Evolutionary conservation across 2,329 filamentous ascomycete genomes (phyloP).

Genomic region (Mycocentrospora acerina): DNA sequence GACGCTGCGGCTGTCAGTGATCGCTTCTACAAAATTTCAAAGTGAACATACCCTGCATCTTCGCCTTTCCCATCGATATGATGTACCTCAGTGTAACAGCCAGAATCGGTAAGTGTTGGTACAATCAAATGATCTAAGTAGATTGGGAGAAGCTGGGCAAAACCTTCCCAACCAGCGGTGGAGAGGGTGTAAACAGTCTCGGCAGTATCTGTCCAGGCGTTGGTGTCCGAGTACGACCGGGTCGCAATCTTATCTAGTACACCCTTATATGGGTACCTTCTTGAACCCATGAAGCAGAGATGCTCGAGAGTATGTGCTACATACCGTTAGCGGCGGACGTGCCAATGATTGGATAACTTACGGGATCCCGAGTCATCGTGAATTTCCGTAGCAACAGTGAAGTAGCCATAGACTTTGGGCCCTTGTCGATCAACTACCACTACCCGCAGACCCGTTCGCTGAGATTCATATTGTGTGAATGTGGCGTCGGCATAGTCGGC

Average conservation of each 20-base stretch:
- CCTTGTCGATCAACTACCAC: conserved; percentile 89
- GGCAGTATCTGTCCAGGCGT: conserved; percentile 95
- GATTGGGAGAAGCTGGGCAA: conserved; percentile 87
- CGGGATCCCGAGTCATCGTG: conserved; percentile 92
- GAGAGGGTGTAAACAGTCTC: conserved; percentile 96
- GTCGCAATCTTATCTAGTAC: conserved; percentile 92
- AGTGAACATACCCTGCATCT: conserved; percentile 65
- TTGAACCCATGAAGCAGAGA: conserved; percentile 70
- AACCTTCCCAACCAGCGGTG: conserved; percentile 95
- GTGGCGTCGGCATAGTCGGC: conserved; percentile 86
- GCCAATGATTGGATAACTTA: conserved; percentile 14
- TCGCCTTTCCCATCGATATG: conserved; percentile 92
- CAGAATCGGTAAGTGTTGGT: conserved; percentile 88
- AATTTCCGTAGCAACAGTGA: conserved; percentile 94
- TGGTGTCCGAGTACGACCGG: conserved; percentile 88
- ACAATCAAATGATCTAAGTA: conserved; percentile 94
- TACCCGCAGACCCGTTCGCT: conserved; percentile 90
- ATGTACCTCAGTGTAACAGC: conserved; percentile 93
- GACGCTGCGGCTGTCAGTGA: conserved; percentile 55
- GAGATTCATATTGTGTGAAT: conserved; percentile 94
- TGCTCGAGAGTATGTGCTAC: conserved; percentile 55
- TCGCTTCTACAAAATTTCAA: too few relatives aligned
- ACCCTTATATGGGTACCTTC: conserved; percentile 91
- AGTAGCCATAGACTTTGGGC: conserved; percentile 88
- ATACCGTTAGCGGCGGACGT: conserved; percentile 6